Evolutionary conservation across 1,139 yeast genomes (phyloP), one percentile per base, ranked within the genome.

Genomic region (Blastobotrys niveus): DNA sequence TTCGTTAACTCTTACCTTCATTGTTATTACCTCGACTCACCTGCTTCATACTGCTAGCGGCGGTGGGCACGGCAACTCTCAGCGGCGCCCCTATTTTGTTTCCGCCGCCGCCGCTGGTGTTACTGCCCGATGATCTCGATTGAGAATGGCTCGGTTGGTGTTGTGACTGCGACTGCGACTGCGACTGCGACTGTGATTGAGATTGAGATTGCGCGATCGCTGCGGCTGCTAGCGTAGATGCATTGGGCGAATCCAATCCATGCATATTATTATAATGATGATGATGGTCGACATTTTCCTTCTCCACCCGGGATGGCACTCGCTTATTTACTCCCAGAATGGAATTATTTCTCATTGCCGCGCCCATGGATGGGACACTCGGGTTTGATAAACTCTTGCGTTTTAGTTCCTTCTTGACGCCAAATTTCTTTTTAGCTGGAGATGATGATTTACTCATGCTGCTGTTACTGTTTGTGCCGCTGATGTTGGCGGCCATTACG

Each of bases 371-470:
- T n/a, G n/a, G n/a, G n/a, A n/a, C n/a, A n/a, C n/a, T n/a, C n/a
- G n/a, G n/a, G n/a, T n/a, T n/a, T n/a, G n/a, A n/a, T n/a, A 26
- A 21, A n/a, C 19, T n/a, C n/a, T n/a, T 15, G 24, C 51, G 48
- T 17, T 55, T 48, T 24, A 56, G 45, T 25, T 55, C 58, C 21
- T 56, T 50, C 27, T 52, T 51, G 33, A 53, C 56, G n/a, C 61
- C 61, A 42, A 56, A 54, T 25, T 42, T 40, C 25, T 43, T 45
- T 20, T 46, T 27, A 29, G 30, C 26, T 3, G 41, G 40, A n/a
- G 22, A 18, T 36, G 24, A 6, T 8, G 21, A 20, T 20, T 32
- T 22, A n/a, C 9, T 18, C 35, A 32, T 32, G 35, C 19, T 20
- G 19, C n/a, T 18, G 22, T 32, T 22, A 20, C 19, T 18, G 12